phyloP scores from a whole-genome alignment of 352 stramenopile species.

The Phytopythium sindhum region DNA sequence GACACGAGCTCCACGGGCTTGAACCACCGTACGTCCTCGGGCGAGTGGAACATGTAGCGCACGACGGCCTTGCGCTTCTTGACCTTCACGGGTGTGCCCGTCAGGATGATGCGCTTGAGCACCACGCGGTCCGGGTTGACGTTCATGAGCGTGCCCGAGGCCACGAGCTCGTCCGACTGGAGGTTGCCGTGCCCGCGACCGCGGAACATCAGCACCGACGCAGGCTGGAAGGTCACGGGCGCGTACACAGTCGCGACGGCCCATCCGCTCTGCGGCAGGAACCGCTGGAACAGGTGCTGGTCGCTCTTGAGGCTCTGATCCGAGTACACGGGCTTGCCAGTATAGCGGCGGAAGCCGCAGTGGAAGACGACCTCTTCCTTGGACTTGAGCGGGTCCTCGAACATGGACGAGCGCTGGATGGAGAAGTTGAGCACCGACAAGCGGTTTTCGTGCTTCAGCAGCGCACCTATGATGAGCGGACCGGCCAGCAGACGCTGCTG shows the following conservation, averaged over 20 bases:
- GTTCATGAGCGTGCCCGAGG: constrained; percentile 92
- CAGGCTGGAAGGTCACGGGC: constrained; percentile 96
- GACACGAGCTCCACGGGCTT: constrained; percentile 97
- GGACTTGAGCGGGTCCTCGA: constrained; percentile 92
- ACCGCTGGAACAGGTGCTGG: constrained; percentile 99
- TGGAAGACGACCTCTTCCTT: constrained; percentile 96
- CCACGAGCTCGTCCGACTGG: constrained; percentile 79
- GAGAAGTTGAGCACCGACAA: constrained; percentile 98
- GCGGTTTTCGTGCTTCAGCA: constrained; percentile 97
- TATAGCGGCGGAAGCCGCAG: constrained; percentile 95
- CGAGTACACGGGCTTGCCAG: constrained; percentile 93
- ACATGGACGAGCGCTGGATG: constrained; percentile 79
- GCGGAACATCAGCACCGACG: constrained; percentile 95
- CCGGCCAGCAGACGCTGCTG: constrained; percentile 54
- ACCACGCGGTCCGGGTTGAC: constrained; percentile 98
- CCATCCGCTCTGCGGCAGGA: constrained; percentile 90
- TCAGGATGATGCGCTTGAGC: constrained; percentile 97
- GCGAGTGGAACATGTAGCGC: constrained; percentile 99
- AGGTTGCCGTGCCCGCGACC: constrained; percentile 29
- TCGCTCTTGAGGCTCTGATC: constrained; percentile 98
- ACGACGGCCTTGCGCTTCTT: constrained; percentile 98
- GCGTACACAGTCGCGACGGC: constrained; percentile 89
- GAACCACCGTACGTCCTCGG: constrained; percentile 98
- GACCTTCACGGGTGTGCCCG: constrained; percentile 97
- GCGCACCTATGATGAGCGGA: constrained; percentile 70